phyloP scores from a whole-genome alignment of 805 yeast genomes.

The Wickerhamiella dianesei region DNA sequence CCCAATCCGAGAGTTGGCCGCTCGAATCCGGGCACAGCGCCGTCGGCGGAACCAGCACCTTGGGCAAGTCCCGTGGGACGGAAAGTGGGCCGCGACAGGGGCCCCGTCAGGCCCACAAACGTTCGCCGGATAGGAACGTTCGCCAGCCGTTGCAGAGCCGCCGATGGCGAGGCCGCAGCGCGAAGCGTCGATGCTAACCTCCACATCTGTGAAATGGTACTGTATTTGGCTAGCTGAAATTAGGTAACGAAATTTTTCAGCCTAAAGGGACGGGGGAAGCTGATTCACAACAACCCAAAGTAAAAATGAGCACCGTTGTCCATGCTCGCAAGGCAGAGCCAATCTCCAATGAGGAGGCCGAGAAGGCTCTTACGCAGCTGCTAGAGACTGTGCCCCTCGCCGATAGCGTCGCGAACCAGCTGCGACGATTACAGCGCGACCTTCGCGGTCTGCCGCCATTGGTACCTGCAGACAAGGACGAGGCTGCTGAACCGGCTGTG shows the following conservation, averaged over 20 bases:
- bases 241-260: neutral
- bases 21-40: constrained; percentile 1
- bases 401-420: constrained; percentile 41
- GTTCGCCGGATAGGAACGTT: constrained; percentile 2
- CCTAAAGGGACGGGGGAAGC: neutral
- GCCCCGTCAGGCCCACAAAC: constrained; percentile 13
- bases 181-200: neutral
- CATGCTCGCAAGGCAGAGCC: constrained; percentile 13
- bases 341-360: constrained; percentile 18
- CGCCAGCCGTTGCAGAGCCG: neutral
- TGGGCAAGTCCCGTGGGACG: neutral
- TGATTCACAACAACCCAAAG: no score
- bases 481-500: neutral
- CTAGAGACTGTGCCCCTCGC: constrained; percentile 27
- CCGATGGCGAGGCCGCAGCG: neutral
- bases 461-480: neutral
- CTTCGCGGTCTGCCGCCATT: constrained; percentile 67
- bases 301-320: constrained; percentile 13
- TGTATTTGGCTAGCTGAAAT: neutral
- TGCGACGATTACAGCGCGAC: constrained; percentile 62
- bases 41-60: neutral
- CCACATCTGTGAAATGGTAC: neutral
- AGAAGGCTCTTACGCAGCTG: constrained; percentile 16
- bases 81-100: constrained; percentile 9
- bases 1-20: neutral